Evolutionary conservation across 1,139 yeast genomes (phyloP).

Genomic region (Ashbya aceris): DNA sequence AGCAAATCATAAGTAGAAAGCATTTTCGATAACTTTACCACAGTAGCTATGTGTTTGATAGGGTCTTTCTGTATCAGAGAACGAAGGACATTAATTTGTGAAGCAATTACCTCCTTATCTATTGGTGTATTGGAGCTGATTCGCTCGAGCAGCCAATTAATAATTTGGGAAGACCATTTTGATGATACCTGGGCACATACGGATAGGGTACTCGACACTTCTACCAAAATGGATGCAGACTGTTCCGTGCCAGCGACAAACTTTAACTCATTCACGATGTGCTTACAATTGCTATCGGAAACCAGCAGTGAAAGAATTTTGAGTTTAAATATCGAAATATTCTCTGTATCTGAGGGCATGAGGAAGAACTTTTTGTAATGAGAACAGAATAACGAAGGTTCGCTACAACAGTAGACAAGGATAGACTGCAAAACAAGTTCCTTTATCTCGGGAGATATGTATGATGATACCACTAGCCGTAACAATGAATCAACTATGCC

Average conservation of each 20-base stretch:
- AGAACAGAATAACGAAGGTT: constrained; percentile 40
- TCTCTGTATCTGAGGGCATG: constrained; percentile 45
- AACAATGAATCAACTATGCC: constrained; percentile 44
- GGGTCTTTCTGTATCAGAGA: constrained; percentile 61
- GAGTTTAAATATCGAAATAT: constrained; percentile 49
- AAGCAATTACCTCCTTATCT: constrained; percentile 38
- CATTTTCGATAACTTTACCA: constrained; percentile 34
- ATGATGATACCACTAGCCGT: constrained; percentile 30
- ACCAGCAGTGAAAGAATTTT: constrained; percentile 52
- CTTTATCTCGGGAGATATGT: constrained; percentile 30
- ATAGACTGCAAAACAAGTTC: constrained; percentile 38
- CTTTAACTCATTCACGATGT: constrained; percentile 58
- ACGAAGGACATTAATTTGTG: constrained; percentile 60
- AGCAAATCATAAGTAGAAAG: constrained; percentile 16
- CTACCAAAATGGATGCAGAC: constrained; percentile 36
- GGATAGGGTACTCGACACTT: constrained; percentile 52
- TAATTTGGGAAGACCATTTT: constrained; percentile 30
- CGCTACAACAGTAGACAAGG: constrained; percentile 33
- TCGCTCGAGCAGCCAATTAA: constrained; percentile 40
- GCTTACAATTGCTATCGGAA: constrained; percentile 41
- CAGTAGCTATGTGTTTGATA: constrained; percentile 33
- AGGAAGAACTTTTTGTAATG: constrained; percentile 47
- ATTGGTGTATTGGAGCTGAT: constrained; percentile 23
- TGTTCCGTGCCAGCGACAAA: constrained; percentile 44
- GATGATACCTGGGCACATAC: constrained; percentile 39